Conservation (phyloP, 768 basidiomycete species). For the Pulveroboletus sp. region DNA sequence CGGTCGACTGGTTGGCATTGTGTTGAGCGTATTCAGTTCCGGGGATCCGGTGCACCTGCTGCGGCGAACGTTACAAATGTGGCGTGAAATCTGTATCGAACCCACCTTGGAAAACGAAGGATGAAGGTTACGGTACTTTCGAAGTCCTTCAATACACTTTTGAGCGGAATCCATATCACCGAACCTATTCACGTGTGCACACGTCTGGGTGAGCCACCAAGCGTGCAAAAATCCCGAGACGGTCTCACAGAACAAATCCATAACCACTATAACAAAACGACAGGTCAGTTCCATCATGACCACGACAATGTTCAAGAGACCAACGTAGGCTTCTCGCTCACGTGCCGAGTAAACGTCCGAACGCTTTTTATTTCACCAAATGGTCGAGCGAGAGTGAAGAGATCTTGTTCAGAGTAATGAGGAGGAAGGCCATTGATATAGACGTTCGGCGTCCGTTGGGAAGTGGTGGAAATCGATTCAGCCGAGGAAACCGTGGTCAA, state of each 20-base stretch:
- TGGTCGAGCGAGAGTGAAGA: constrained; percentile 65
- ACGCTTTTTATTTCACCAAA: constrained; percentile 76
- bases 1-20: constrained; percentile 17
- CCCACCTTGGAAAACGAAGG: constrained; percentile 82
- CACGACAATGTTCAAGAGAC: constrained; percentile 15
- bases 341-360: constrained; percentile 78
- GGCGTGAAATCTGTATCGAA: not conserved
- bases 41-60: constrained; percentile 79
- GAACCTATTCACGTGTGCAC: constrained; percentile 45
- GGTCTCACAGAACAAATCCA: constrained; percentile 72
- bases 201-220: not conserved
- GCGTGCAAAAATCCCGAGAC: not conserved
- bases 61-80: constrained; percentile 1
- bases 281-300: not conserved
- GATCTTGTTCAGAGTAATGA: constrained; percentile 75
- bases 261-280: constrained; percentile 51
- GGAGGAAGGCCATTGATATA: constrained; percentile 88
- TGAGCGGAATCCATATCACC: constrained; percentile 62
- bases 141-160: constrained; percentile 65
- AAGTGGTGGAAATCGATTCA: constrained; percentile 9
- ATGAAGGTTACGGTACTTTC: constrained; percentile 72
- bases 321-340: constrained; percentile 61
- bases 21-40: constrained; percentile 59
- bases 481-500: constrained; percentile 11
- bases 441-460: constrained; percentile 60